phyloP scores from a whole-genome alignment of 2,329 filamentous ascomycete genomes.

The Calonectria henricotiae region DNA sequence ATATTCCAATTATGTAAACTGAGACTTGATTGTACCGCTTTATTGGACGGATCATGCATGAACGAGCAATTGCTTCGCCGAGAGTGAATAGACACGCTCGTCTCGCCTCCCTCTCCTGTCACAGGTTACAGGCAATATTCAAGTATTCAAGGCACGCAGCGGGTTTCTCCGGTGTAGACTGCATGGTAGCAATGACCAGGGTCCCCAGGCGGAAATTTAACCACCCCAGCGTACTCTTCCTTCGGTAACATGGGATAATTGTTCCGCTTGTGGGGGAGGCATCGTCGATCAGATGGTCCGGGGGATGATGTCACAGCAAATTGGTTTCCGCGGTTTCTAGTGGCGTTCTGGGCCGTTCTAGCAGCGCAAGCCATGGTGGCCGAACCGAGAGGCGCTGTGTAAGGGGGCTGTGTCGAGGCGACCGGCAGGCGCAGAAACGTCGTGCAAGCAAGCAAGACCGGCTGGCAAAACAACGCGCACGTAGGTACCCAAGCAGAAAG shows the following conservation, averaged over 20 bases:
- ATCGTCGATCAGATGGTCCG: conserved; percentile 2
- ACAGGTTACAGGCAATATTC: neutral
- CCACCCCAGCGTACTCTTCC: neutral
- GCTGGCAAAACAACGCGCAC: neutral
- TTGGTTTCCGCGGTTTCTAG: conserved; percentile 1
- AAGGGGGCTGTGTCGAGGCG: neutral
- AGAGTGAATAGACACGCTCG: too few relatives aligned
- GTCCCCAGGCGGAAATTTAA: conserved; percentile 6
- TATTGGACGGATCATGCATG: neutral
- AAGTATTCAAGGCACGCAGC: neutral
- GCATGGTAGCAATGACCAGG: neutral
- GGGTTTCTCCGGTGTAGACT: neutral
- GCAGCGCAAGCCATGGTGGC: neutral
- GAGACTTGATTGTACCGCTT: too few relatives aligned
- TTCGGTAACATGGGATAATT: neutral
- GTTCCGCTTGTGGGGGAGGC: neutral
- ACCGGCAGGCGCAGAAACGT: neutral
- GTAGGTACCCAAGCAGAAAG: conserved; percentile 16
- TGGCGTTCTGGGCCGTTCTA: conserved; percentile 11
- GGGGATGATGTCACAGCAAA: neutral
- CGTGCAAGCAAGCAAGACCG: neutral
- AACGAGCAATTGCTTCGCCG: neutral
- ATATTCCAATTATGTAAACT: neutral
- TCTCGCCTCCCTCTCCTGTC: neutral
- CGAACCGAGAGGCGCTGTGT: neutral